These are phyloP conservation scores for Exserohilum turcica DNA, from an alignment of 2,329 filamentous ascomycete species.

Conservation along the genomic window DNA sequence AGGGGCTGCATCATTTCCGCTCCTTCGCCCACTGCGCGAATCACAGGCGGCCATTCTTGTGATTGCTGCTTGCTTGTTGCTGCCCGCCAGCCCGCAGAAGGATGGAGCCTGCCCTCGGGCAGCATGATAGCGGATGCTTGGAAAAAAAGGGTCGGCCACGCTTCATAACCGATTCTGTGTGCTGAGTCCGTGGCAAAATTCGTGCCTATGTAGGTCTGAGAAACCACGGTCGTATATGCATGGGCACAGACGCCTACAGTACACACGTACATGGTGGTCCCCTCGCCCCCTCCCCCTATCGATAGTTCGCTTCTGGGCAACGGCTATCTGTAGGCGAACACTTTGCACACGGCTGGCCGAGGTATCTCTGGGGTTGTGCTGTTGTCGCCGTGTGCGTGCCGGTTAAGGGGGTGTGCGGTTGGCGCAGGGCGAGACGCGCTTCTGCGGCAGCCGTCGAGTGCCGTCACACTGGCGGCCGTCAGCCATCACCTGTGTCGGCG, in stretches of 20 bases:
- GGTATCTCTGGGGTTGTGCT: conserved; percentile 18
- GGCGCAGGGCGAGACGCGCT: conserved; percentile 21
- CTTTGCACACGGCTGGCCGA: conserved; percentile 11
- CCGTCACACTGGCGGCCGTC: conserved; percentile 18
- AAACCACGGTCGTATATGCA: conserved; percentile 11
- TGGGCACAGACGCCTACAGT: not conserved
- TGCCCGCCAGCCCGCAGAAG: not conserved
- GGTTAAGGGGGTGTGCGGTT: conserved; percentile 2
- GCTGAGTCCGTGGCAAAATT: conserved; percentile 1
- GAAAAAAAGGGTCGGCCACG: conserved; percentile 12
- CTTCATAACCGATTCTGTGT: conserved; percentile 6
- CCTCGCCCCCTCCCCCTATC: conserved; percentile 10
- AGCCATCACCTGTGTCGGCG: conserved; percentile 17
- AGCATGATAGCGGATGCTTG: not conserved
- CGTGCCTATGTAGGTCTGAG: conserved; percentile 3
- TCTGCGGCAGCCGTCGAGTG: conserved; percentile 5
- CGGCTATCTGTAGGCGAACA: conserved; percentile 2
- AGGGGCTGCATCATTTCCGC: conserved; percentile 32
- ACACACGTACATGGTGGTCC: too few species aligned
- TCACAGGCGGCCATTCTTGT: conserved; percentile 25
- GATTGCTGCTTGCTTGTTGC: conserved; percentile 12
- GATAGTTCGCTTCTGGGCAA: conserved; percentile 7
- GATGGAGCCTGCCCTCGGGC: too few species aligned
- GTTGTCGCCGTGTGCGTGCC: not conserved
- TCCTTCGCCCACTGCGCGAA: conserved; percentile 26